Percentiles rank a stretch among this genome's conserved stretches.
phyloP scores from a whole-genome alignment of 306 rosid genomes.

The Lathyrus sativus region DNA sequence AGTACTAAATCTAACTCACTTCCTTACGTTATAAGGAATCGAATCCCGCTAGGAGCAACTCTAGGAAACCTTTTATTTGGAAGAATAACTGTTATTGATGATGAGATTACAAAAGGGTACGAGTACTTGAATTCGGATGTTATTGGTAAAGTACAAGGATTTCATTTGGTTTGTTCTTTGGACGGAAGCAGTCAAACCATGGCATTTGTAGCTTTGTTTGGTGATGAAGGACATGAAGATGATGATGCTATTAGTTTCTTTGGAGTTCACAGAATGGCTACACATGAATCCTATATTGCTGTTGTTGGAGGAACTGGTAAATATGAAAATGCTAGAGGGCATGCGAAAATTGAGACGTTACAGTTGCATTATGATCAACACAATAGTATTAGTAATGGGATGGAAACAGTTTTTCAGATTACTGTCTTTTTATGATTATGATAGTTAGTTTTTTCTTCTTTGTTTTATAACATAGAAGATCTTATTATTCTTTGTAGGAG shows the following conservation, averaged over 20 bases:
- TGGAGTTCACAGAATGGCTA: constrained; percentile 45
- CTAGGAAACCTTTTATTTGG: constrained; percentile 46
- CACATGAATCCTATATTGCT: constrained; percentile 39
- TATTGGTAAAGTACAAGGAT: constrained; percentile 48
- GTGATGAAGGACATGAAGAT: constrained; percentile 23
- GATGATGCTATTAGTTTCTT: constrained; percentile 45
- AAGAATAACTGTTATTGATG: constrained; percentile 52
- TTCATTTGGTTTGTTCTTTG: constrained; percentile 49
- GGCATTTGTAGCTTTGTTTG: constrained; percentile 43
- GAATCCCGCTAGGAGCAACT: constrained; percentile 30
- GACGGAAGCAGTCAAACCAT: constrained; percentile 53
- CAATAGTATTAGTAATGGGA: constrained; percentile 24
- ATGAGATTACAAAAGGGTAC: constrained; percentile 41
- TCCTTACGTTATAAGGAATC: constrained; percentile 29
- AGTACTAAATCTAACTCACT: constrained; percentile 8
- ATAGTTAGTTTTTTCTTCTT: not conserved
- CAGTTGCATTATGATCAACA: constrained; percentile 24
- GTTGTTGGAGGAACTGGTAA: constrained; percentile 50
- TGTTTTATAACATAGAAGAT: not conserved
- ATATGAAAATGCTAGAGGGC: constrained; percentile 46
- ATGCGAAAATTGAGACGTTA: constrained; percentile 40
- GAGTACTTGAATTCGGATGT: constrained; percentile 39
- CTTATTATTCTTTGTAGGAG: not conserved
- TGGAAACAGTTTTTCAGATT: constrained; percentile 39
- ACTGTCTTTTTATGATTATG: constrained; percentile 35